These are phyloP conservation scores for Nigrospora sphaerica DNA, from an alignment of 2,329 filamentous ascomycete genomes.

Conservation along the genomic window DNA sequence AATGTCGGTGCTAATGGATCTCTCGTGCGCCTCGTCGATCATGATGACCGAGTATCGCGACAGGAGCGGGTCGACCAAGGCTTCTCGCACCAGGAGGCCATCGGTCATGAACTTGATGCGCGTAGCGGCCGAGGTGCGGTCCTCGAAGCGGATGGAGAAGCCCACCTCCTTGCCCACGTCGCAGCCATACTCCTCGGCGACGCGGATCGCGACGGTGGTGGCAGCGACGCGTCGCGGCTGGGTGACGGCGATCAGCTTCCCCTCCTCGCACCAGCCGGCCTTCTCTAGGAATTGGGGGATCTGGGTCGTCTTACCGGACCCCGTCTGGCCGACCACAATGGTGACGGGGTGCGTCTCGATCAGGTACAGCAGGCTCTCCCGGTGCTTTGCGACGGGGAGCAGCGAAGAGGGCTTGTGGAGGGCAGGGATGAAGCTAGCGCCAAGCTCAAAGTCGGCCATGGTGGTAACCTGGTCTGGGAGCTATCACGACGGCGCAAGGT, in stretches of 20 bases:
- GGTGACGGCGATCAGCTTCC: conserved; percentile 79
- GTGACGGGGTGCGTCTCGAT: conserved; percentile 80
- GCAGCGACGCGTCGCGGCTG: conserved; percentile 86
- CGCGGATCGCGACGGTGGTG: conserved; percentile 79
- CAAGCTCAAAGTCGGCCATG: conserved; percentile 52
- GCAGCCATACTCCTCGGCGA: conserved; percentile 83
- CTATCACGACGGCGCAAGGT: no score
- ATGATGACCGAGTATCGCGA: conserved; percentile 93
- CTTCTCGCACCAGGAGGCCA: conserved; percentile 83
- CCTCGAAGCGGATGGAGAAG: conserved; percentile 89
- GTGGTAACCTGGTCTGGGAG: background rate
- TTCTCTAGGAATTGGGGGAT: conserved; percentile 86
- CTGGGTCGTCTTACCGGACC: conserved; percentile 92
- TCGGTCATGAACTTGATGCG: conserved; percentile 95
- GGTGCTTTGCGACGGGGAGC: conserved; percentile 81
- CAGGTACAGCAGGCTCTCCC: conserved; percentile 72
- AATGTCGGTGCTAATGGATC: conserved; percentile 87
- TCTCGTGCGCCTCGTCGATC: conserved; percentile 95
- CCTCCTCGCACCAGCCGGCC: conserved; percentile 81
- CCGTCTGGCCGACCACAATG: conserved; percentile 88
- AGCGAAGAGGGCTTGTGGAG: conserved; percentile 79
- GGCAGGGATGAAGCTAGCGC: conserved; percentile 63
- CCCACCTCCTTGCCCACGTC: conserved; percentile 86
- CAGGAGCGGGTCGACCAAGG: conserved; percentile 83
- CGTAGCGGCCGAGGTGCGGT: conserved; percentile 78